These are phyloP conservation scores for Hymenoscyphus repandus DNA, from an alignment of 2,329 filamentous ascomycete species.

Conservation along the genomic window DNA sequence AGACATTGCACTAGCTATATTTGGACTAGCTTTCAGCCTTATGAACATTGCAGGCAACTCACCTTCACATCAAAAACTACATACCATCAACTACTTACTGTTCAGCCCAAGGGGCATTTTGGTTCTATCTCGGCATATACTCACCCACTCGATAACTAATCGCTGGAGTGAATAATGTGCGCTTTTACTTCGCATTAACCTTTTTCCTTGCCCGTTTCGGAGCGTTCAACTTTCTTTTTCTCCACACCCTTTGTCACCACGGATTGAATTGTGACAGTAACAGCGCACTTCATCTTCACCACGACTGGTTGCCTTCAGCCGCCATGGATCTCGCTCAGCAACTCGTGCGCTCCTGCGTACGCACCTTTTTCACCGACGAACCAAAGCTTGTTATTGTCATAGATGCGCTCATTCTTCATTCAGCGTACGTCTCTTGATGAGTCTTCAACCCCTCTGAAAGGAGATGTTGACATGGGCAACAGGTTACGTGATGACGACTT, in stretches of 20 bases:
- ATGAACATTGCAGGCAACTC: not conserved
- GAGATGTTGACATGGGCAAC: slow-evolving; percentile 27
- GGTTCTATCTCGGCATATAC: too few relatives aligned
- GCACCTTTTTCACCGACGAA: slow-evolving; percentile 68
- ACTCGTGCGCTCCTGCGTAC: slow-evolving; percentile 78
- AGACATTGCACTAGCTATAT: slow-evolving; percentile 1
- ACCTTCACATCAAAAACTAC: not conserved
- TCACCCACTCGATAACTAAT: too few relatives aligned
- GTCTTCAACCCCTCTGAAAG: slow-evolving; percentile 8
- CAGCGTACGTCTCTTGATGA: slow-evolving; percentile 46
- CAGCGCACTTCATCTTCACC: not conserved
- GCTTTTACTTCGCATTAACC: slow-evolving; percentile 4
- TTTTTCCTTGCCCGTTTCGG: slow-evolving; percentile 6
- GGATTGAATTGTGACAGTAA: too few relatives aligned
- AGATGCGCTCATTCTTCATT: slow-evolving; percentile 73
- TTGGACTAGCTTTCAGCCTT: slow-evolving; percentile 7
- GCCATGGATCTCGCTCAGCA: slow-evolving; percentile 65
- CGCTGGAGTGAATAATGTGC: slow-evolving; percentile 22
- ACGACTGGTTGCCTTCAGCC: not conserved
- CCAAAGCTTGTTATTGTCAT: slow-evolving; percentile 78
- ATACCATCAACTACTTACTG: not conserved
- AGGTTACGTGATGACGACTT: slow-evolving; percentile 83
- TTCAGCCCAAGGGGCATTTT: too few relatives aligned
- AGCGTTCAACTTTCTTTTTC: slow-evolving; percentile 5
- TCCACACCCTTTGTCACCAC: slow-evolving; percentile 2